Evolutionary conservation across 2,329 filamentous ascomycete species (phyloP).

Genomic region (Macrophomina tecta): DNA sequence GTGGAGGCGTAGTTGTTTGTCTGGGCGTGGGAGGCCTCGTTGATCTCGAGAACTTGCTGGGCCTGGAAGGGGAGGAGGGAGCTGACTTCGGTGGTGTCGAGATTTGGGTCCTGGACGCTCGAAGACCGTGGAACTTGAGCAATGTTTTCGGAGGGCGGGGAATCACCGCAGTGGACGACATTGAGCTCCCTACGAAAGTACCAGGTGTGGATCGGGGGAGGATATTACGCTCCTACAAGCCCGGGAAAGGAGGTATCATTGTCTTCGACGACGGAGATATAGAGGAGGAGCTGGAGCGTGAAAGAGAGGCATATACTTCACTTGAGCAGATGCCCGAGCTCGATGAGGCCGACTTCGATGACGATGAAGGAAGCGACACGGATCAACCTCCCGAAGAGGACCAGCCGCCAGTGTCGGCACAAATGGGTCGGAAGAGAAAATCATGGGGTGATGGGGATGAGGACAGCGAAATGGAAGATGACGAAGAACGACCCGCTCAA

Average conservation of each 20-base stretch:
- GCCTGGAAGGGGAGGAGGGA: constrained; percentile 74
- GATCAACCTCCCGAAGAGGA: constrained; percentile 42
- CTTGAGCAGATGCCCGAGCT: constrained; percentile 89
- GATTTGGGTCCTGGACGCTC: constrained; percentile 91
- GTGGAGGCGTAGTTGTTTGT: constrained; percentile 88
- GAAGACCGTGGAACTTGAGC: constrained; percentile 90
- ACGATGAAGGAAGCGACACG: constrained; percentile 64
- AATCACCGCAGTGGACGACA: constrained; percentile 1
- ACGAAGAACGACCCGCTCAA: constrained; percentile 77
- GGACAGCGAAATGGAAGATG: constrained; percentile 65
- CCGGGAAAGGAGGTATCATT: constrained; percentile 84
- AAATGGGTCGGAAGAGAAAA: constrained; percentile 48
- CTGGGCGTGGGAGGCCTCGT: constrained; percentile 91
- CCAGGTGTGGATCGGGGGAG: constrained; percentile 74
- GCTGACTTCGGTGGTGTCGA: constrained; percentile 80
- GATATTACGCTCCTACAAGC: constrained; percentile 73
- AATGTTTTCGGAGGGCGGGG: constrained; percentile 81
- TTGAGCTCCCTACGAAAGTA: constrained; percentile 42
- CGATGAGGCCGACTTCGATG: constrained; percentile 72
- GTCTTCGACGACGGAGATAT: constrained; percentile 98
- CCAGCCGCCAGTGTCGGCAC: constrained; percentile 41
- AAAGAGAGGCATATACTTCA: constrained; percentile 84
- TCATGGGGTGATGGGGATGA: constrained; percentile 65
- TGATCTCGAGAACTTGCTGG: constrained; percentile 80
- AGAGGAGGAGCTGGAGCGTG: constrained; percentile 75